Base-by-base conservation (phyloP, 2,329 filamentous ascomycete species). In the Nemania serpens region DNA sequence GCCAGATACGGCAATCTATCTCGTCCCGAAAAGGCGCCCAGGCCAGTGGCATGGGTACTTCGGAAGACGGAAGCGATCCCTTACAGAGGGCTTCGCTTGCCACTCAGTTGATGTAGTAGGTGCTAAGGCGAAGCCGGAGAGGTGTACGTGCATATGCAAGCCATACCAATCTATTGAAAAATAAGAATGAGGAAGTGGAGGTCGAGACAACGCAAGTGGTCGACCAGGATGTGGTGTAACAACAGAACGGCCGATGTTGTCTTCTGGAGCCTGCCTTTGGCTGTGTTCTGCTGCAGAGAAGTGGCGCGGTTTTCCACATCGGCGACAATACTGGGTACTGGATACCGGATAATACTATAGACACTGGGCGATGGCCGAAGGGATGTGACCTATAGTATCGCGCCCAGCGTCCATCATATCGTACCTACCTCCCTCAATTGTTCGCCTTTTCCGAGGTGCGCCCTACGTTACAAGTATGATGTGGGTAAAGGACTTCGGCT, bases 111-210 rank as follows among this genome's bases (percentile, higher is more conserved):
- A 46, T 54, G 48, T 53, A 29, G 43, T 22, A 58, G 59, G 46
- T 50, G 57, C 55, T n/a, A 47, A 47, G 37, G 36, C 46, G 58
- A 56, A 52, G 55, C 58, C 60, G 52, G 60, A 55, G 33, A 54
- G 25, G 56, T 52, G 49, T 36, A 47, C 52, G 36, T 50, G 51
- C 53, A 62, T 62, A 61, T 65, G 64, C 62, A 57, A 33, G 63
- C 18, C 47, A 52, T 61, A 33, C 41, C 25, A 41, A 55, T 65
- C 60, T 66, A 65, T 66, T 66, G 62, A 61, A 54, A 17, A 46
- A 55, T 43, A 52, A 59, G 56, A 61, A 63, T 48, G 57, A 22
- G 20, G 22, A 33, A 51, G 51, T 59, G 62, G 56, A 63, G n/a
- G 59, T 63, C 18, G n/a, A 6, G 41, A 39, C 47, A 25, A 51